phyloP scores from a whole-genome alignment of 306 rosid genomes.

The Luffa aegyptiaca region DNA sequence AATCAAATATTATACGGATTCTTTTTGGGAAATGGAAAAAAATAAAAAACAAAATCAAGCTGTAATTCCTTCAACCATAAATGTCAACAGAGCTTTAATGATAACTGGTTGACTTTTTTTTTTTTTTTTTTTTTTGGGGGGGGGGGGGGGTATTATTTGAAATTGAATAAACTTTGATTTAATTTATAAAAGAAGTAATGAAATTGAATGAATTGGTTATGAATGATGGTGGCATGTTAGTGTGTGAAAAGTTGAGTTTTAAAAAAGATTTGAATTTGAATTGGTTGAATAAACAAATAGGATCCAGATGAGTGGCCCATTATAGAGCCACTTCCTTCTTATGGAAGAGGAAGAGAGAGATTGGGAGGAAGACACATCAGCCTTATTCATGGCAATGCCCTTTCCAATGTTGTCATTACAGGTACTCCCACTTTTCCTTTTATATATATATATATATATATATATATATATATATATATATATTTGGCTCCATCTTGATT shows the following conservation, averaged over 20 bases:
- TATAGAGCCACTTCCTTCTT: conserved; percentile 79
- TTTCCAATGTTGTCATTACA: conserved; percentile 79
- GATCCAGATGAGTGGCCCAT: conserved; percentile 80
- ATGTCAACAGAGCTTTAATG: not conserved
- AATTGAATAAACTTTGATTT: not conserved
- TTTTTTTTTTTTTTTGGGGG: too few species aligned
- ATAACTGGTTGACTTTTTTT: not conserved
- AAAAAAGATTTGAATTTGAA: too few species aligned
- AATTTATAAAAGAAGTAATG: not conserved
- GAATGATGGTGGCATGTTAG: not conserved
- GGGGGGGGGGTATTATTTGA: not conserved
- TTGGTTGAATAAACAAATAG: conserved; percentile 14
- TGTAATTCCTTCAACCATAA: not conserved
- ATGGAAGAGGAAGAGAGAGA: conserved; percentile 97
- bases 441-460: not conserved
- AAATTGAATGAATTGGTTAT: not conserved
- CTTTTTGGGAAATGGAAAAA: not conserved
- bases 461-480: too few species aligned
- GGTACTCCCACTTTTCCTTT: conserved; percentile 27
- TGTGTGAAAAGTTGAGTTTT: not conserved
- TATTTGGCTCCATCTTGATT: not conserved
- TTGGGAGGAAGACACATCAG: conserved; percentile 91
- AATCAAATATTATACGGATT: not conserved
- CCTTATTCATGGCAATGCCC: conserved; percentile 85
- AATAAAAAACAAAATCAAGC: not conserved